Conservation (phyloP, 2,329 filamentous ascomycete species). For the Colletotrichum ledebouriae region DNA sequence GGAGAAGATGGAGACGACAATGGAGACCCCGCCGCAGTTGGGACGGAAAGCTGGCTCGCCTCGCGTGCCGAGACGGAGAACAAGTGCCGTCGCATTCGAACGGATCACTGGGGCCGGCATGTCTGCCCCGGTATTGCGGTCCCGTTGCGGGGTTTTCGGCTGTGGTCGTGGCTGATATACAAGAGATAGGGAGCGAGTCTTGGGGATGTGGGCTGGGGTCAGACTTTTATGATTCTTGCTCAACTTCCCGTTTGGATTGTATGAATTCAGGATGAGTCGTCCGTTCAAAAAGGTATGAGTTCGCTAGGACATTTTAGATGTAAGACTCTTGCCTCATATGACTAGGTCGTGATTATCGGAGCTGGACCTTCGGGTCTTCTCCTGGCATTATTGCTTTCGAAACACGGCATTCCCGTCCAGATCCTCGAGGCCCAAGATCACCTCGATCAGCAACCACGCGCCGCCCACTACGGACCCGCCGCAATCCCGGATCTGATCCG, state of each 20-base stretch:
- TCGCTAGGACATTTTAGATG: rapidly evolving
- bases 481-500: constrained; percentile 69
- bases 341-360: constrained; percentile 57
- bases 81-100: constrained; percentile 1
- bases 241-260: too few relatives aligned
- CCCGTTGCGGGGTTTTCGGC: constrained; percentile 20
- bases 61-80: background rate
- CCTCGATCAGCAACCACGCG: constrained; percentile 71
- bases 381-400: constrained; percentile 65
- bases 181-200: too few relatives aligned
- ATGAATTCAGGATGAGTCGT: constrained; percentile 20
- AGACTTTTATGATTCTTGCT: too few relatives aligned
- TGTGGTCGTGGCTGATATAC: background rate
- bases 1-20: constrained; percentile 13
- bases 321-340: background rate
- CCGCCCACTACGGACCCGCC: constrained; percentile 71
- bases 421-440: constrained; percentile 67
- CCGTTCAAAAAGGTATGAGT: constrained; percentile 27
- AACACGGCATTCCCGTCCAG: constrained; percentile 64
- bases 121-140: constrained; percentile 3
- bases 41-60: constrained; percentile 9
- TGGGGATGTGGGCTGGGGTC: too few relatives aligned
- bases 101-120: background rate
- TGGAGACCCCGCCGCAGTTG: background rate
- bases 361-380: constrained; percentile 65